Base-by-base conservation (phyloP, 139 green algal species). In the Parachlorella kessleri region DNA sequence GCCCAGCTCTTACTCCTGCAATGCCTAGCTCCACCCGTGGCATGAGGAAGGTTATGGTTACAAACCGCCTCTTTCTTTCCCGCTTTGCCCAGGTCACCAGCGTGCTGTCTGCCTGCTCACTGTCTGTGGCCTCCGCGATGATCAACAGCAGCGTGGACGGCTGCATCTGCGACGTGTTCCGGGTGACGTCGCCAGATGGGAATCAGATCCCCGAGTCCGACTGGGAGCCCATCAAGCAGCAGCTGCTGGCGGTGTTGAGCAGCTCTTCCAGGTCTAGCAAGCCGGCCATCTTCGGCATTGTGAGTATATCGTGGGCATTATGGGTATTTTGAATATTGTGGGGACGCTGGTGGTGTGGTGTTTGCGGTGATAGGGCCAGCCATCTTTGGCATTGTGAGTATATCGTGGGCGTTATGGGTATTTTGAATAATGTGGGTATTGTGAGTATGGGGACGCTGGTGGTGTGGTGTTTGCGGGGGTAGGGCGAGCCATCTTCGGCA, bases 401-500 rank as follows among this genome's bases (percentile, higher is more conserved):
- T 59, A 59, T 18, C n/a, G n/a, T n/a, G n/a, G n/a, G n/a, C n/a
- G n/a, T n/a, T n/a, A n/a, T n/a, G n/a, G n/a, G n/a, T n/a, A n/a
- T n/a, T n/a, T n/a, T n/a, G n/a, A n/a, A n/a, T n/a, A n/a, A n/a
- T n/a, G n/a, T n/a, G n/a, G n/a, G n/a, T n/a, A n/a, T n/a, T n/a
- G n/a, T n/a, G n/a, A n/a, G n/a, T n/a, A n/a, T n/a, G n/a, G n/a
- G n/a, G n/a, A n/a, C n/a, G n/a, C n/a, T n/a, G n/a, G n/a, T n/a
- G n/a, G n/a, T n/a, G n/a, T n/a, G n/a, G n/a, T n/a, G n/a, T n/a
- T n/a, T n/a, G n/a, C n/a, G n/a, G n/a, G n/a, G n/a, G n/a, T n/a
- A n/a, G n/a, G n/a, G 83, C 94, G 92, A 28, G 84, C 88, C 81
- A 98, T 98, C 55, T 95, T 95, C 66, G 94, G 94, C 48, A 87